phyloP scores from a whole-genome alignment of 495 filamentous ascomycete species.

The Neurospora intermedia region DNA sequence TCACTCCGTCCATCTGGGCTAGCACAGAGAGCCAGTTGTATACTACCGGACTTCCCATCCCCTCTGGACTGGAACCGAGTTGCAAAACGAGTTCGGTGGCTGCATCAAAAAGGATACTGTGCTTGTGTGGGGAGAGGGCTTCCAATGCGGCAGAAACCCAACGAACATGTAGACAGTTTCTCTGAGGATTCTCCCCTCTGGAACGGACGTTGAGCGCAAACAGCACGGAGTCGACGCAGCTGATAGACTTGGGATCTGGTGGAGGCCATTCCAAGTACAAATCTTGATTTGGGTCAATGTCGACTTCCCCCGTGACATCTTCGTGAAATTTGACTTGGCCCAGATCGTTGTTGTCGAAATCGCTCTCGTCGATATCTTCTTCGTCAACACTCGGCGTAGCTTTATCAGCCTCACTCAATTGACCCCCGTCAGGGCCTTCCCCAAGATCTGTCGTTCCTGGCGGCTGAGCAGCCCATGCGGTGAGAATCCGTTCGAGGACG shows the following conservation, averaged over 20 bases:
- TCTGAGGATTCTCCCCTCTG: not conserved
- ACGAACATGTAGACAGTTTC: not conserved
- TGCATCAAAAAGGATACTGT: slow-evolving; percentile 6
- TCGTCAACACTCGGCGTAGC: not conserved
- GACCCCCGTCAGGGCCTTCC: not conserved
- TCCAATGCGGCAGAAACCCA: slow-evolving; percentile 3
- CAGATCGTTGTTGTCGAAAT: not conserved
- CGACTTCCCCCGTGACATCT: not conserved
- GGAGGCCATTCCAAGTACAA: not conserved
- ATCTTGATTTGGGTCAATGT: not conserved
- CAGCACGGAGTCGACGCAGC: not conserved
- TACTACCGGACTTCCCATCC: not conserved
- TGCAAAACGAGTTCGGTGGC: slow-evolving; percentile 7
- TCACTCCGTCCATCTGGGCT: slow-evolving; percentile 14
- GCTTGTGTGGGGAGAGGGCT: slow-evolving; percentile 1
- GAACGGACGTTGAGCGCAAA: not conserved
- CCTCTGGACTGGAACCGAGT: not conserved
- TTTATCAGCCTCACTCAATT: not conserved
- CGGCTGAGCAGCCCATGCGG: not conserved
- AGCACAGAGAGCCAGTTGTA: slow-evolving; percentile 21
- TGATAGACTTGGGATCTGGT: not conserved
- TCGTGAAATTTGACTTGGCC: not conserved
- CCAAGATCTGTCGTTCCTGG: not conserved
- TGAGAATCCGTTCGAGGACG: not conserved
- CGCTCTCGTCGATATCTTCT: not conserved